Percentiles rank a stretch among this genome's conserved stretches.
Evolutionary conservation across 495 filamentous ascomycete genomes (phyloP).

Genomic region (Aspergillus homomorphus): DNA sequence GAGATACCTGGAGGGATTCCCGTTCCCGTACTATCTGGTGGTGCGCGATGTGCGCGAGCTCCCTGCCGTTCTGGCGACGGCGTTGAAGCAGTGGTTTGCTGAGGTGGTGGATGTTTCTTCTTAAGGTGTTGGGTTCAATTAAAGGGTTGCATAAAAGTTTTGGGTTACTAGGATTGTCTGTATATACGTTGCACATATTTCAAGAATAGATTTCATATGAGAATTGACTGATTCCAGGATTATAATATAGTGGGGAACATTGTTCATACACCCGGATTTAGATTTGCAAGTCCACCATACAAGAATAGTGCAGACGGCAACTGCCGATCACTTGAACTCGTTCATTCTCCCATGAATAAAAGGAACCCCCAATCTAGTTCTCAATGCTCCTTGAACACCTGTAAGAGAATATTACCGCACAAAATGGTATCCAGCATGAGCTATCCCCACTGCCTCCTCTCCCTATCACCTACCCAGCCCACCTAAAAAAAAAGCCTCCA

Average conservation of each 20-base stretch:
- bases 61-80: conserved; percentile 78
- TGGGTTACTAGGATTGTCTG: conserved; percentile 7
- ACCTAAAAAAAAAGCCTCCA: not conserved
- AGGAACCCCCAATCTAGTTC: too few relatives aligned
- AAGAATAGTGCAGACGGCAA: too few relatives aligned
- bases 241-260: too few relatives aligned
- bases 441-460: too few relatives aligned
- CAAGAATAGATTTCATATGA: not conserved
- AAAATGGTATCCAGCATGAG: conserved; percentile 1
- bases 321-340: too few relatives aligned
- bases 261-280: too few relatives aligned
- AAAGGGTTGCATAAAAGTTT: conserved; percentile 15
- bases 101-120: conserved; percentile 72
- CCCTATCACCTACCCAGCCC: too few relatives aligned
- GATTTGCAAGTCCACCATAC: too few relatives aligned
- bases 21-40: conserved; percentile 93
- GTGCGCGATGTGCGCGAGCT: conserved; percentile 89
- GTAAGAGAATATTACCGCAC: too few relatives aligned
- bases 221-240: too few relatives aligned
- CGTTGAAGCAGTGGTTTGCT: conserved; percentile 94
- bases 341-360: too few relatives aligned
- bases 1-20: conserved; percentile 91
- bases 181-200: conserved; percentile 5
- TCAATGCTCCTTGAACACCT: too few relatives aligned
- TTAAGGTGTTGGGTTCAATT: conserved; percentile 21